Base-by-base conservation (phyloP, 2,329 filamentous ascomycete genomes). In the Taxawa tesnikishii region DNA sequence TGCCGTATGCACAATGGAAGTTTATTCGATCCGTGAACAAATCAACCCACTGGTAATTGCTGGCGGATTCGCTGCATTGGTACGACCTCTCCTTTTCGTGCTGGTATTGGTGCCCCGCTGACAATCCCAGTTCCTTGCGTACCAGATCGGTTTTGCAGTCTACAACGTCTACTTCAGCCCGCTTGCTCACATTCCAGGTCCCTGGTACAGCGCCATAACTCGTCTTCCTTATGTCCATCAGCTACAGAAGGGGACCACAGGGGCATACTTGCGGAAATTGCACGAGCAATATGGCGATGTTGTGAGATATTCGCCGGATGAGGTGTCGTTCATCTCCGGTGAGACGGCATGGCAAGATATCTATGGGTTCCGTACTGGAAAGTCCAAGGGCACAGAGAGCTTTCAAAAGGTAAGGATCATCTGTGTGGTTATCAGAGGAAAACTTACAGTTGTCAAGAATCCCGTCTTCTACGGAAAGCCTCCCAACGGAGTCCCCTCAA, bases 281-380 rank as follows among this genome's bases (percentile, higher is more conserved):
- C 61, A 65, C 30, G 43, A 53, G 8, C 45, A 50, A 29, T 62
- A 60, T 35, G 62, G 62, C 14, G 52, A 59, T 1, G 57, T 54
- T 3, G 58, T 65, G 1, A 51, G 61, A 6, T 38, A 63, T 4
- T 46, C 50, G 0, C 62, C 61, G 0, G 53, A 51, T 16, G 58
- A 65, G 36, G 36, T 41, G 37, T 61, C 59, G 2, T 61, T 62
- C 44, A 62, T 51, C 31, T 53, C 55, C 3, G 55, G 45, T n/a
- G 57, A 62, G 2, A 55, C 52, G 2, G 57, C 58, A 2, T 63
- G 55, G 52, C 50, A 51, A 29, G 60, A 63, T 16, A 58, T 64
- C 21, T 63, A 62, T 38, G 59, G 58, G 9, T 53, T 53, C 40
- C 47, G 49, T 4, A 51, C 39, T 1, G 55, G 55, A 14, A 56